A percentile compares a stretch with the other conserved stretches of the same genome.
Evolutionary conservation across 805 yeast species (phyloP).

Genomic region (Schwanniomyces vanrijiae): DNA sequence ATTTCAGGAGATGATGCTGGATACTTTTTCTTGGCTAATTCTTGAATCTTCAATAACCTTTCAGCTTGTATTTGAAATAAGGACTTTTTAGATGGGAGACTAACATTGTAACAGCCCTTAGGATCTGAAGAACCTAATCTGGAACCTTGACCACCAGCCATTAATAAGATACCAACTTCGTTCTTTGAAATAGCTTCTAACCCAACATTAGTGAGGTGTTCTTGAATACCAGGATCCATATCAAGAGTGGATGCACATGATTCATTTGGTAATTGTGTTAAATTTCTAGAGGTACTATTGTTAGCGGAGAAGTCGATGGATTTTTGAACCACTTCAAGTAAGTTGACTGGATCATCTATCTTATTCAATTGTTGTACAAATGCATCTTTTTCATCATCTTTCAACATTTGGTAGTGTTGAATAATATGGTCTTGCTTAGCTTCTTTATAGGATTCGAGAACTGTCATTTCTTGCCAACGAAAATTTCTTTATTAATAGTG

Average conservation of each 20-base stretch:
- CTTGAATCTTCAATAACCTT: slow-evolving; percentile 64
- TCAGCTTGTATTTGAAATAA: slow-evolving; percentile 94
- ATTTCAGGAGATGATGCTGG: slow-evolving; percentile 36
- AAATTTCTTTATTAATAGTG: not conserved
- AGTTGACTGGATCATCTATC: slow-evolving; percentile 41
- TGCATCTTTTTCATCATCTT: slow-evolving; percentile 28
- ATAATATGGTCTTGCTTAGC: slow-evolving; percentile 59
- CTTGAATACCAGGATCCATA: slow-evolving; percentile 25
- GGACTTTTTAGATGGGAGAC: slow-evolving; percentile 79
- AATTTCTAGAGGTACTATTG: slow-evolving; percentile 22
- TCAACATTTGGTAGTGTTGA: slow-evolving; percentile 43
- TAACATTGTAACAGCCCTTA: slow-evolving; percentile 90
- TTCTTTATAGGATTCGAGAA: slow-evolving; percentile 31
- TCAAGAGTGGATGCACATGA: slow-evolving; percentile 52
- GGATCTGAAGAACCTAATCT: slow-evolving; percentile 88
- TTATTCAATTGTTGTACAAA: slow-evolving; percentile 43
- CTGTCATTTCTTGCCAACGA: slow-evolving; percentile 5
- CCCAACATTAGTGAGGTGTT: slow-evolving; percentile 54
- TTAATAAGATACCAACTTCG: slow-evolving; percentile 83
- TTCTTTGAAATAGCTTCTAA: slow-evolving; percentile 63
- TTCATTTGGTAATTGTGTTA: slow-evolving; percentile 49
- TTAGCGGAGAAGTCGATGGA: slow-evolving; percentile 45
- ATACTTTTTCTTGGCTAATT: slow-evolving; percentile 42
- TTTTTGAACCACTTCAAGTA: slow-evolving; percentile 40
- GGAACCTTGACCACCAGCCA: slow-evolving; percentile 99